Percentiles rank a stretch among this genome's conserved stretches.
phyloP scores from a whole-genome alignment of 129 eudicot genomes.

The Silybum marianum region DNA sequence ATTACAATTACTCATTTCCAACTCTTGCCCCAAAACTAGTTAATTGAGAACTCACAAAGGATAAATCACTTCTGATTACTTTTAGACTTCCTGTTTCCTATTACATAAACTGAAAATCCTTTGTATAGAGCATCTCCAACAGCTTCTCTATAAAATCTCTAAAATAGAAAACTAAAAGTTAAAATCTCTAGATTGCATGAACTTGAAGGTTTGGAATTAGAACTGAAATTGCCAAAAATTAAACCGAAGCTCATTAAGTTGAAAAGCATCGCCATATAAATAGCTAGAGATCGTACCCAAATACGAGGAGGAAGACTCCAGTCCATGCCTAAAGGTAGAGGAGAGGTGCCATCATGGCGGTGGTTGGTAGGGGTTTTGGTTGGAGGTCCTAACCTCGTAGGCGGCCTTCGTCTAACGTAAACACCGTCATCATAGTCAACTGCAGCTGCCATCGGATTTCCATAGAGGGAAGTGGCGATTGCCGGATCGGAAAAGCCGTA shows the following conservation, averaged over 20 bases:
- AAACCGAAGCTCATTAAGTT: slow-evolving; percentile 12
- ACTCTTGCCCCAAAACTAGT: not conserved
- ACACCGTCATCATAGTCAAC: slow-evolving; percentile 18
- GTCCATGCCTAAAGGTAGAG: slow-evolving; percentile 93
- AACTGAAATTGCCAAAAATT: not conserved
- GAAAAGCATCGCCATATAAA: not conserved
- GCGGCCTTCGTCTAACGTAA: slow-evolving; percentile 32
- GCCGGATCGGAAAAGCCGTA: slow-evolving; percentile 48
- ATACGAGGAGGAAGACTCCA: slow-evolving; percentile 82
- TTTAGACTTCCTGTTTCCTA: not conserved
- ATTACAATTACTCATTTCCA: not conserved
- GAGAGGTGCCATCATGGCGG: slow-evolving; percentile 87
- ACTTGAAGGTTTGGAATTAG: not conserved
- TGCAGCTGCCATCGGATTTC: slow-evolving; percentile 14
- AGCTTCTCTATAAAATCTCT: no score
- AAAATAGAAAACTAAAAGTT: no score
- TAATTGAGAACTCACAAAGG: not conserved
- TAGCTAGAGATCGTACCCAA: slow-evolving; percentile 44
- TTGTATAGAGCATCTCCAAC: no score
- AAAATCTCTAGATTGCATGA: no score
- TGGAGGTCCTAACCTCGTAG: slow-evolving; percentile 6
- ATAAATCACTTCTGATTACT: not conserved
- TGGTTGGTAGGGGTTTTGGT: slow-evolving; percentile 31
- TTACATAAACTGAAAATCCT: not conserved
- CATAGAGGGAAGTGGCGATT: slow-evolving; percentile 36